Evolutionary conservation across 2,329 filamentous ascomycete species (phyloP), one percentile per base, ranked within the genome.

Genomic region (Kalaharituber pfeilii): DNA sequence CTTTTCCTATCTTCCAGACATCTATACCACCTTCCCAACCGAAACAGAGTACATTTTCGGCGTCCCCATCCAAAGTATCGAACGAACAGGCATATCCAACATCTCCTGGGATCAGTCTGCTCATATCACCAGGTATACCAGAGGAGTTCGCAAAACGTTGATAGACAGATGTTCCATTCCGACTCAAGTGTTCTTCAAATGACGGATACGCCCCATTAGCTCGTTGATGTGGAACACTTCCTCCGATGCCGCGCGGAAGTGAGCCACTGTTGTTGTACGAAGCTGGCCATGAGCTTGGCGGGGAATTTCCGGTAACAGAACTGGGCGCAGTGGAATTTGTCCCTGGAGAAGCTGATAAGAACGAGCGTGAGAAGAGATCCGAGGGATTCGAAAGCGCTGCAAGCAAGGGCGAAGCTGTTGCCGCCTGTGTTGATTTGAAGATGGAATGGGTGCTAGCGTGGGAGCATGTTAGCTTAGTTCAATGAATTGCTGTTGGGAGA

Each of bases 11-110:
- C 39, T 57, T 62, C 63, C 62, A 64, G 28, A 64, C 55, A 53
- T 64, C 63, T 28, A 64, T 57, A 29, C 63, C 63, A 22, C 63
- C 63, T 49, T 64, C 62, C 60, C 61, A 64, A 4, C 62, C 63
- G 8, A 64, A 56, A 59, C 59, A 63, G 13, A 64, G 52, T 25
- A 64, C 62, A 60, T 64, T 62, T 39, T 62, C 60, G 2, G 50
- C 28, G 15, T 54, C 55, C 13, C 56, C 56, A 55, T 26, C 47
- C 8, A 50, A 30, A n/a, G 47, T 50, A 15, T 50, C 47, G 25
- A 50, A 50, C 26, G 47, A 50, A 50, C 47, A 50, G 30, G 47
- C 47, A 28, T 50, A 50, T 9, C 24, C 22, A 5, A 11, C 24
- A 28, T 30, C 47, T 5, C 47, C 27, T 28, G 47, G 42, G 11